A percentile compares a stretch with the other conserved stretches of the same genome.
Conservation (phyloP, 495 filamentous ascomycete genomes). For the Letharia columbiana region DNA sequence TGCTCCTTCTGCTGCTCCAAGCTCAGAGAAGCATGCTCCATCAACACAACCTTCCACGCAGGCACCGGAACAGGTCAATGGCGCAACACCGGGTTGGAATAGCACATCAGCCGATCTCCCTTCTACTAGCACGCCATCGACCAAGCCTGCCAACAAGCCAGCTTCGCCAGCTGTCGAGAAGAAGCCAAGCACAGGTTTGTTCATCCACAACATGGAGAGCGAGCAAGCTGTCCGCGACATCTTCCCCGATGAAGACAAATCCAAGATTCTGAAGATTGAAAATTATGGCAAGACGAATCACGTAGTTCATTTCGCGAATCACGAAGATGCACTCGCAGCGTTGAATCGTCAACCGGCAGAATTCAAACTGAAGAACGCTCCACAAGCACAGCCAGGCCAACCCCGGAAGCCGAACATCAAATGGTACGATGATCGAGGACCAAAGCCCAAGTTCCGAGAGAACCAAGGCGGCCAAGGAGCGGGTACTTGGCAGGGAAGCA, state of each 20-base stretch:
- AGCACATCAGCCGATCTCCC: slow-evolving; percentile 7
- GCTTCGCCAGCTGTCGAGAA: slow-evolving; percentile 37
- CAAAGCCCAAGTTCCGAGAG: slow-evolving; percentile 39
- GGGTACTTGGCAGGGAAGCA: slow-evolving; percentile 66
- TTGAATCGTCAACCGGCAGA: slow-evolving; percentile 64
- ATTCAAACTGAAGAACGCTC: slow-evolving; percentile 45
- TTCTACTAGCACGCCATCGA: neutral
- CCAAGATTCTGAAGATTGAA: slow-evolving; percentile 70
- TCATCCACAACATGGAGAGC: slow-evolving; percentile 68
- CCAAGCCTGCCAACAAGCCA: slow-evolving; percentile 26
- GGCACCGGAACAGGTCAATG: slow-evolving; percentile 13
- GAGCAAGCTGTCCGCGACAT: slow-evolving; percentile 70
- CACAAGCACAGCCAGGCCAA: slow-evolving; percentile 49
- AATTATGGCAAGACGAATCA: slow-evolving; percentile 66
- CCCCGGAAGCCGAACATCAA: slow-evolving; percentile 67
- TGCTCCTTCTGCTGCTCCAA: slow-evolving; percentile 22
- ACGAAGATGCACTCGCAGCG: slow-evolving; percentile 69
- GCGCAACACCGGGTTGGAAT: slow-evolving; percentile 14
- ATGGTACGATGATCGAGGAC: slow-evolving; percentile 60
- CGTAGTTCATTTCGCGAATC: slow-evolving; percentile 68
- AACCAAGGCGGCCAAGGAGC: slow-evolving; percentile 46
- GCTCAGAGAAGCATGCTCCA: slow-evolving; percentile 22
- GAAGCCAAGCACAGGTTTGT: slow-evolving; percentile 66
- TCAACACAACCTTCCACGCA: slow-evolving; percentile 11
- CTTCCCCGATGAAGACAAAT: slow-evolving; percentile 70